Percentiles rank a stretch among this genome's conserved stretches.
Evolutionary conservation across 1,284 basidiomycete species (phyloP).

Genomic region (Coniferiporia weirii): DNA sequence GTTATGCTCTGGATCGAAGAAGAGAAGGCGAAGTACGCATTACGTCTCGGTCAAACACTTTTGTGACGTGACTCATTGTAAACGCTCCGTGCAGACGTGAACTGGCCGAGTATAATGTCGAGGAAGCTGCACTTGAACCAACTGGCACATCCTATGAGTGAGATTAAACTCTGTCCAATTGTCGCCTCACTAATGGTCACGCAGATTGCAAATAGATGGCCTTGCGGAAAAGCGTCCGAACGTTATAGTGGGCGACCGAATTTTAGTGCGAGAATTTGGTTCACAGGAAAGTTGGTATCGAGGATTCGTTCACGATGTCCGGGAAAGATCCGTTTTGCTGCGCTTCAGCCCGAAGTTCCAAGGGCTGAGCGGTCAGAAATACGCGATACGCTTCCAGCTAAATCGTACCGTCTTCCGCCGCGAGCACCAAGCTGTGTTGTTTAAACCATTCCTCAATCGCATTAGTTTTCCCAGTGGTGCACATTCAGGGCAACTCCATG

Average conservation of each 20-base stretch:
- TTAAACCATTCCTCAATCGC: slow-evolving; percentile 33
- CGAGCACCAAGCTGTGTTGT: slow-evolving; percentile 50
- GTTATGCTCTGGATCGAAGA: slow-evolving; percentile 43
- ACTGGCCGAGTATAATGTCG: slow-evolving; percentile 39
- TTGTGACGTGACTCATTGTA: background rate
- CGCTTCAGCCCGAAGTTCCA: slow-evolving; percentile 41
- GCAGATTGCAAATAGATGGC: slow-evolving; percentile 42
- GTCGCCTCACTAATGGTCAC: background rate
- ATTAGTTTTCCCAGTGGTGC: slow-evolving; percentile 44
- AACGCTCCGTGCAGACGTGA: slow-evolving; percentile 32
- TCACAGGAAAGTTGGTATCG: slow-evolving; percentile 38
- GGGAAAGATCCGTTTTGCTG: slow-evolving; percentile 35
- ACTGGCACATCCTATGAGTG: slow-evolving; percentile 26
- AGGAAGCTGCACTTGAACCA: slow-evolving; percentile 31
- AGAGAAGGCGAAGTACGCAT: slow-evolving; percentile 36
- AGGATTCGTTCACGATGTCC: slow-evolving; percentile 44
- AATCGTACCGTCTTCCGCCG: slow-evolving; percentile 45
- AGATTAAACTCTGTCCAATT: background rate
- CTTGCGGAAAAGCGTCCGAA: slow-evolving; percentile 45
- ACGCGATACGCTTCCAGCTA: slow-evolving; percentile 45
- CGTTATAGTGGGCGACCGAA: slow-evolving; percentile 47
- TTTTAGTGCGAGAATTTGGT: slow-evolving; percentile 32
- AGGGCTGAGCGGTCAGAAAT: slow-evolving; percentile 35
- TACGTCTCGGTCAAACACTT: background rate
- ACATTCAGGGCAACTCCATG: slow-evolving; percentile 35